These are phyloP conservation scores for Epichloe coenophiala DNA, from an alignment of 2,329 filamentous ascomycete species.

Conservation along the genomic window DNA sequence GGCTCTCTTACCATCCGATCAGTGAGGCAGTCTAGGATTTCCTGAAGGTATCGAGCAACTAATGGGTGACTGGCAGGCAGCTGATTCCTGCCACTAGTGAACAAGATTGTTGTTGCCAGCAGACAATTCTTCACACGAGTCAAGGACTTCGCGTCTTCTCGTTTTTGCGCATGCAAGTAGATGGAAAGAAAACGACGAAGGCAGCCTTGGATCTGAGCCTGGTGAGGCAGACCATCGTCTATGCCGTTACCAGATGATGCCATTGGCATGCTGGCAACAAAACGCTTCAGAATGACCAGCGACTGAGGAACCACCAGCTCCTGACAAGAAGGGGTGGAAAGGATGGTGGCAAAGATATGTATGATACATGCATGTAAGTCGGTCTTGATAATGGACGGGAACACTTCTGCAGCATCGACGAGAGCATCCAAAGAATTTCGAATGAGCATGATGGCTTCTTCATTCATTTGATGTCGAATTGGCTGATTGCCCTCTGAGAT, in stretches of 20 bases:
- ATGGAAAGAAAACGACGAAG: conserved; percentile 73
- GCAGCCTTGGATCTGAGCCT: conserved; percentile 65
- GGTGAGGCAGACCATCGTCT: conserved; percentile 35
- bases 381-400: conserved; percentile 90
- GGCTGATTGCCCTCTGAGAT: conserved; percentile 52
- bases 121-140: conserved; percentile 88
- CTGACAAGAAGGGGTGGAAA: conserved; percentile 75
- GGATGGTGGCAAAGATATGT: conserved; percentile 88
- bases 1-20: conserved; percentile 50
- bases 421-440: conserved; percentile 72
- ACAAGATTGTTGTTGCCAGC: conserved; percentile 74
- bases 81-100: conserved; percentile 65
- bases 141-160: conserved; percentile 62
- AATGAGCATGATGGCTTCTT: conserved; percentile 74
- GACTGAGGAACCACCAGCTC: conserved; percentile 78
- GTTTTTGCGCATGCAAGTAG: conserved; percentile 60
- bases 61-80: conserved; percentile 64
- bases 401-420: conserved; percentile 88
- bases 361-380: conserved; percentile 94
- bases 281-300: conserved; percentile 82
- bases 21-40: conserved; percentile 71
- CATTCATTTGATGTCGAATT: conserved; percentile 65
- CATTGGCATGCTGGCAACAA: conserved; percentile 60
- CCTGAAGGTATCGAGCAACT: conserved; percentile 60
- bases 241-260: conserved; percentile 24